Percentiles rank a stretch among this genome's conserved stretches.
Evolutionary conservation across 768 basidiomycete genomes (phyloP).

Genomic region (Termitomyces sp.): DNA sequence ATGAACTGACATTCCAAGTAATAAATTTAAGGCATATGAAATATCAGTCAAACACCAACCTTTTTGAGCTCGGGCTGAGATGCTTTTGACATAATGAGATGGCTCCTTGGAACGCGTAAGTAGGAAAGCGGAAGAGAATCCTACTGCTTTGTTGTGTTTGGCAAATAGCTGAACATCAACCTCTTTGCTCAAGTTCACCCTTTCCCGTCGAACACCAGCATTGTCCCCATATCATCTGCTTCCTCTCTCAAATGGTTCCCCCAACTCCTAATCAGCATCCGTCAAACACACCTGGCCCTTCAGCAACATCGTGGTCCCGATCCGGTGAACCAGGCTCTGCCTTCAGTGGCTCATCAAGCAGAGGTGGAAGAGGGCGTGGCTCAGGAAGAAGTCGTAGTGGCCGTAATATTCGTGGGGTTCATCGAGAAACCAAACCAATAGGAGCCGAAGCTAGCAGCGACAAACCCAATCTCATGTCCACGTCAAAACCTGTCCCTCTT

Average conservation of each 20-base stretch:
- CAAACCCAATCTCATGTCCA: constrained; percentile 14
- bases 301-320: constrained; percentile 37
- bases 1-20: constrained; percentile 68
- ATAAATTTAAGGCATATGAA: background rate
- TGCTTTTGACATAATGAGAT: constrained; percentile 86
- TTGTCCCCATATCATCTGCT: background rate
- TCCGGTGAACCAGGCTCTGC: constrained; percentile 46
- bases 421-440: constrained; percentile 19
- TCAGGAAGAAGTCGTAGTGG: constrained; percentile 29
- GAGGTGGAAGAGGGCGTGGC: constrained; percentile 32
- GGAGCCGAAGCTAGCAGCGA: constrained; percentile 20
- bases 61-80: constrained; percentile 98
- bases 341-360: constrained; percentile 41
- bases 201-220: background rate
- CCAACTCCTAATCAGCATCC: constrained; percentile 28
- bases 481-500: constrained; percentile 16
- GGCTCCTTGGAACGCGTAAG: constrained; percentile 7
- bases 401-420: constrained; percentile 26
- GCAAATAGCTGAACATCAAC: constrained; percentile 4
- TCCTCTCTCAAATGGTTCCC: constrained; percentile 36
- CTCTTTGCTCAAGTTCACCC: background rate
- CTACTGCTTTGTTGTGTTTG: constrained; percentile 36
- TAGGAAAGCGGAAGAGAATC: constrained; percentile 7
- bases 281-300: constrained; percentile 27
- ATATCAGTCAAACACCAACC: constrained; percentile 40